Evolutionary conservation across 106 monocot genomes (phyloP), one percentile per base, ranked within the genome.

Genomic region (Dendrobium officinale): DNA sequence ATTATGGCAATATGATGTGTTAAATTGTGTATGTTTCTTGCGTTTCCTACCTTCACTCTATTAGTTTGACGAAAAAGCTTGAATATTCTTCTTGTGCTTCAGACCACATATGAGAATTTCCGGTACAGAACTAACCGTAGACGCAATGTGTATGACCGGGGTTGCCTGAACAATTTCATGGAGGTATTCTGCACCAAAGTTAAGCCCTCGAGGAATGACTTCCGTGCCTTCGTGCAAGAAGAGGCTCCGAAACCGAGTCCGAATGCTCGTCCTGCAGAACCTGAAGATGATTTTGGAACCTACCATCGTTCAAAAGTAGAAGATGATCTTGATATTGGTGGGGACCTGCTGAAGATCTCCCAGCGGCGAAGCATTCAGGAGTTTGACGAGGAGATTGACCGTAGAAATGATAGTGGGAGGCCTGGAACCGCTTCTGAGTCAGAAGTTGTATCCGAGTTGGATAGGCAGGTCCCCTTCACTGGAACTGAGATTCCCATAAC

Each of bases 71-170:
- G 37, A 37, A 37, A 37, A 37, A 37, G 37, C 37, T 37, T 37
- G 27, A 68, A 68, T 3, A 54, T 74, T 37, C 7, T 55, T 45
- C 20, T 43, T 61, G 16, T 83, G 66, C 79, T 83, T 48, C 88
- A 99, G 98, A 99, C 98, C 5, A 99, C 98, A 2, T 93, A 99
- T 56, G 98, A 99, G 80, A 99, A 99, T 76, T 95, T 95, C 83
- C 86, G 95, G 17, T 98, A 98, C 82, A 87, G 94, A 85, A 56
- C 87, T 11, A 92, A 95, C 81, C 89, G 77, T 84, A 82, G 92
- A 48, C 79, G 79, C 54, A 99, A 89, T 67, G 83, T 87, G 20
- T 90, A 91, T 40, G 67, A 91, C 77, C 90, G 56, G 55, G 98
- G 98, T 44, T 95, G 91, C 75, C 6, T 92, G 29, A 84, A 81